Conservation (phyloP, 352 stramenopile species). For the Pythium oligandrum region DNA sequence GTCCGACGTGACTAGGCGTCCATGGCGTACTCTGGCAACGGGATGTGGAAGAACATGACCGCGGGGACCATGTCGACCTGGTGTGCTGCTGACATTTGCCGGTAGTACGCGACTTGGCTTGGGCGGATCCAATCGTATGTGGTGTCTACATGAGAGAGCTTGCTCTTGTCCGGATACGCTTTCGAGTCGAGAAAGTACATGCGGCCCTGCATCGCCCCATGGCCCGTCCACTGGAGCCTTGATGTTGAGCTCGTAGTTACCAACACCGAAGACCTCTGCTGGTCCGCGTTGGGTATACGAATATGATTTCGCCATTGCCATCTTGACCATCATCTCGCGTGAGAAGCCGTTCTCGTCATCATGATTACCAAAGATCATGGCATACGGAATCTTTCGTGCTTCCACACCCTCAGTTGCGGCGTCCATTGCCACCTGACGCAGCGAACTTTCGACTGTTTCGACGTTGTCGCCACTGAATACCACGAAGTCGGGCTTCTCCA, state of each 20-base stretch:
- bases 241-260: slow-evolving; percentile 60
- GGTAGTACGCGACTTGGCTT: slow-evolving; percentile 19
- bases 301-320: slow-evolving; percentile 27
- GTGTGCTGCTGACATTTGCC: slow-evolving; percentile 10
- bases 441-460: slow-evolving; percentile 18
- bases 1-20: neutral
- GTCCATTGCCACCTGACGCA: slow-evolving; percentile 29
- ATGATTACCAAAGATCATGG: slow-evolving; percentile 64
- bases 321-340: slow-evolving; percentile 33
- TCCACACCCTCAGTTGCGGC: slow-evolving; percentile 32
- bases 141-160: slow-evolving; percentile 1
- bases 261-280: slow-evolving; percentile 38
- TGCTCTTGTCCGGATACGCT: slow-evolving; percentile 31
- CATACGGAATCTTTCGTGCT: slow-evolving; percentile 41
- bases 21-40: slow-evolving; percentile 17
- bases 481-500: slow-evolving; percentile 61
- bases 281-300: slow-evolving; percentile 53
- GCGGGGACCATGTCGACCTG: slow-evolving; percentile 8
- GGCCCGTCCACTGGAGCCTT: slow-evolving; percentile 29
- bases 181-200: slow-evolving; percentile 76
- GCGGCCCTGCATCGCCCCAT: slow-evolving; percentile 37
- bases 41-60: slow-evolving; percentile 33
- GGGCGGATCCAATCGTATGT: slow-evolving; percentile 22
- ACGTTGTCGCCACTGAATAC: slow-evolving; percentile 67
- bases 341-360: slow-evolving; percentile 42